Evolutionary conservation across 441 rosid species (phyloP).

Genomic region (Gossypium trilobum): DNA sequence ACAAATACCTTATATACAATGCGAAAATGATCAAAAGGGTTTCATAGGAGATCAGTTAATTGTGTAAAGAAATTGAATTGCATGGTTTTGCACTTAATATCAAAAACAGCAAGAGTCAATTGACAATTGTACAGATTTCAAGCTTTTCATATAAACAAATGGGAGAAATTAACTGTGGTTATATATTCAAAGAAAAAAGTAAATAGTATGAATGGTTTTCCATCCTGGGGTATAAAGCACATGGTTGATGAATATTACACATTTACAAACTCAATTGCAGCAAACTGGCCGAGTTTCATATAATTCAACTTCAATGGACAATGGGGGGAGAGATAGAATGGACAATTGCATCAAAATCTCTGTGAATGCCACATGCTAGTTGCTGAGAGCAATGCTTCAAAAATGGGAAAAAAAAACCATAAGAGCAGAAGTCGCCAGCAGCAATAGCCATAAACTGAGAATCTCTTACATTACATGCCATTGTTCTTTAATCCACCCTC

Average conservation of each 20-base stretch:
- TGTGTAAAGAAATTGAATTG: background rate
- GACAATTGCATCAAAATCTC: conserved; percentile 20
- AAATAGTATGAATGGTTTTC: background rate
- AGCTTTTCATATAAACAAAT: background rate
- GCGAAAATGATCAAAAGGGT: background rate
- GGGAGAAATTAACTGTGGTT: conserved; percentile 4
- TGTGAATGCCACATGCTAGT: conserved; percentile 19
- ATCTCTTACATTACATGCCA: background rate
- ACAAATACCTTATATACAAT: background rate
- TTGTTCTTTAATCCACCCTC: conserved; percentile 7
- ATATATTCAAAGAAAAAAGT: background rate
- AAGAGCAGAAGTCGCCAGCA: background rate
- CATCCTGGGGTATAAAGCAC: background rate
- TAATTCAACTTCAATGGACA: background rate
- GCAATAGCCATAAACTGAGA: background rate
- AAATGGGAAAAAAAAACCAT: background rate
- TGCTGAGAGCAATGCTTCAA: conserved; percentile 5
- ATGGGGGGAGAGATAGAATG: background rate
- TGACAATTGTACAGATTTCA: too few relatives aligned
- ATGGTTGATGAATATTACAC: background rate
- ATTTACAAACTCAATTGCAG: conserved; percentile 10
- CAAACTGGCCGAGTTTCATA: background rate
- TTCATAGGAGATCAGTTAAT: background rate
- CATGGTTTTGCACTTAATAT: background rate
- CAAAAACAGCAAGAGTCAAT: too few relatives aligned